Percentiles rank a stretch among this genome's conserved stretches.
These are phyloP conservation scores for Alternaria arborescens DNA, from an alignment of 2,329 filamentous ascomycete genomes.

Conservation along the genomic window DNA sequence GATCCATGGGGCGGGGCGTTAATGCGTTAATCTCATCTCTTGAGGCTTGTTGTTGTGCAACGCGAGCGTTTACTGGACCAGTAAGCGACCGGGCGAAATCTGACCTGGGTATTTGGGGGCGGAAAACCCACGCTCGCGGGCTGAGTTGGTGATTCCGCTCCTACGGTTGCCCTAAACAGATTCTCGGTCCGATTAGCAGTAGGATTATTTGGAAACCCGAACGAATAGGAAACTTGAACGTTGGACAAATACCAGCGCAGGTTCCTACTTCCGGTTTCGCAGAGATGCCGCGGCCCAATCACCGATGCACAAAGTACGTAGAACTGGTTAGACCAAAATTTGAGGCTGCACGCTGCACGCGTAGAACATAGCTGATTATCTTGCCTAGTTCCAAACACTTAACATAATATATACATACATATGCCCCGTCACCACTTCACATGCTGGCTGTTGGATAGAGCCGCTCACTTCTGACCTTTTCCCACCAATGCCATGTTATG, in stretches of 20 bases:
- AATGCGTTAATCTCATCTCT: background rate
- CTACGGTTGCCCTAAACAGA: background rate
- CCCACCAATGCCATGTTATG: constrained; percentile 12
- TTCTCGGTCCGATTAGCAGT: background rate
- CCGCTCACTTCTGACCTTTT: background rate
- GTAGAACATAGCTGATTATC: background rate
- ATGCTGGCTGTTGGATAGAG: background rate
- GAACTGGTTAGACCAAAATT: background rate
- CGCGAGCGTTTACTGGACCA: background rate
- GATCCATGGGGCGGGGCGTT: background rate
- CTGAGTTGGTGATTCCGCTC: background rate
- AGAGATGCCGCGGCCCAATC: background rate
- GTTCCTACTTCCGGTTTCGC: background rate
- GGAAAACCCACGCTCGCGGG: background rate
- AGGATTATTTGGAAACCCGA: background rate
- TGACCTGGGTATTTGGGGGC: background rate
- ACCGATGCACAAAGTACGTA: background rate
- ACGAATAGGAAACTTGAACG: background rate
- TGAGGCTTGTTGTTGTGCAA: background rate
- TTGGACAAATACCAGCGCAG: background rate
- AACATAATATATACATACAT: background rate
- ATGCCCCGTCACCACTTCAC: background rate
- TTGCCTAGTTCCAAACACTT: background rate
- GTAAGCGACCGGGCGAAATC: background rate
- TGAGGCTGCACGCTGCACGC: too few relatives aligned